Evolutionary conservation across 352 stramenopile genomes (phyloP).

Genomic region (Phytophthora nicotianae): DNA sequence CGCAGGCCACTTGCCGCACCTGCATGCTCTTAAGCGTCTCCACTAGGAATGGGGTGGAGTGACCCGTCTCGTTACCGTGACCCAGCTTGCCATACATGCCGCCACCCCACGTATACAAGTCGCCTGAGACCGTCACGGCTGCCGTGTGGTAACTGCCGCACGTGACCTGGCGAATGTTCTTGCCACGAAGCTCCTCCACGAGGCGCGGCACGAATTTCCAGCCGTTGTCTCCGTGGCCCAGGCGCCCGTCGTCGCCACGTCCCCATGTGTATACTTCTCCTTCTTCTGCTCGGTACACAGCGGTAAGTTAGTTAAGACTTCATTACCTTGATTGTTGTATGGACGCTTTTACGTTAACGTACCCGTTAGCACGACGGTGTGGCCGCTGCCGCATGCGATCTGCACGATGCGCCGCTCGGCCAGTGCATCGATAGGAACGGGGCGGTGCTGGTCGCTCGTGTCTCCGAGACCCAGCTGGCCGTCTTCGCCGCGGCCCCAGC

Average conservation of each 20-base stretch:
- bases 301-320: background rate
- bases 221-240: constrained; percentile 94
- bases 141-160: constrained; percentile 97
- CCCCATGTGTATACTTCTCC: constrained; percentile 92
- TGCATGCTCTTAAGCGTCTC: constrained; percentile 92
- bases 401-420: constrained; percentile 85
- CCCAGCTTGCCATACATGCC: constrained; percentile 96
- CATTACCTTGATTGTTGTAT: constrained; percentile 5
- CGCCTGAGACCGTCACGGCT: constrained; percentile 92
- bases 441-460: constrained; percentile 87
- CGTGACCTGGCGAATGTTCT: constrained; percentile 92
- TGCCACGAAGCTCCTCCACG: constrained; percentile 90
- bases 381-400: constrained; percentile 88
- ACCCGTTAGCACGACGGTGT: constrained; percentile 90
- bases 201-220: constrained; percentile 97
- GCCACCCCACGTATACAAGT: constrained; percentile 94
- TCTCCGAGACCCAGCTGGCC: constrained; percentile 86
- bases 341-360: background rate
- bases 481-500: constrained; percentile 89
- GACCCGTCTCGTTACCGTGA: constrained; percentile 93
- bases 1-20: constrained; percentile 94
- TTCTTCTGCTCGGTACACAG: constrained; percentile 44
- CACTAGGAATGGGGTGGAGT: constrained; percentile 94
- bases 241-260: constrained; percentile 84
- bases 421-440: constrained; percentile 83